Conservation (phyloP, 148 eudicot species). For the Vaccinium corymbosum region DNA sequence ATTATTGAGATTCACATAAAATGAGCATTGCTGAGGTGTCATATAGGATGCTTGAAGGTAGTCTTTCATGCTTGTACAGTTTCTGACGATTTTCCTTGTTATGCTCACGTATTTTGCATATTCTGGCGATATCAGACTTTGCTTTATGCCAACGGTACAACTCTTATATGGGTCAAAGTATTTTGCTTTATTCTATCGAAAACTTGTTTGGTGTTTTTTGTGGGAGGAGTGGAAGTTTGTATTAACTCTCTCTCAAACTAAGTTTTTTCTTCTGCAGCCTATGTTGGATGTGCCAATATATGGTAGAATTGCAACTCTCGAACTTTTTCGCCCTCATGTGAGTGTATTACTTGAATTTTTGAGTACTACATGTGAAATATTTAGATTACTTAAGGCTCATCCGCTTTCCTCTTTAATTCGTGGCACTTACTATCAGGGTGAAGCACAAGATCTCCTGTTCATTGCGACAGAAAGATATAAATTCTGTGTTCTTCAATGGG, state of each 20-base stretch:
- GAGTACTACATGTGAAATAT: background rate
- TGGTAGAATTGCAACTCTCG: conserved; percentile 94
- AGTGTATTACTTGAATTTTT: conserved; percentile 30
- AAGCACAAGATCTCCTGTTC: conserved; percentile 87
- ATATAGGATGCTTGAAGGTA: background rate
- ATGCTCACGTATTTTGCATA: background rate
- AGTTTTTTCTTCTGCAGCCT: conserved; percentile 46
- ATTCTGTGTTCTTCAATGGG: conserved; percentile 97
- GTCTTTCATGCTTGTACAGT: background rate
- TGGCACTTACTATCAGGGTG: conserved; percentile 60
- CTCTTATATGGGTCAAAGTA: background rate
- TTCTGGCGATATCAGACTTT: background rate
- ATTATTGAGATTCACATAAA: background rate
- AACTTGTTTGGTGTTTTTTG: background rate
- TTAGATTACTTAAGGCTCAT: background rate
- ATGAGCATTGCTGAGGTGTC: background rate
- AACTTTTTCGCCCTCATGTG: conserved; percentile 95
- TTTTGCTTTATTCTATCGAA: background rate
- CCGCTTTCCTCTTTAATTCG: background rate
- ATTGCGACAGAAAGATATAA: conserved; percentile 97
- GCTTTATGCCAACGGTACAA: background rate
- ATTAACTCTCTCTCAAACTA: background rate
- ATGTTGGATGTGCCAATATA: conserved; percentile 96
- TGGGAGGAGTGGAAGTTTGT: background rate
- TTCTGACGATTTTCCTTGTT: background rate